These are phyloP conservation scores for Ramaria sp. DNA, from an alignment of 768 basidiomycete species.

Conservation along the genomic window DNA sequence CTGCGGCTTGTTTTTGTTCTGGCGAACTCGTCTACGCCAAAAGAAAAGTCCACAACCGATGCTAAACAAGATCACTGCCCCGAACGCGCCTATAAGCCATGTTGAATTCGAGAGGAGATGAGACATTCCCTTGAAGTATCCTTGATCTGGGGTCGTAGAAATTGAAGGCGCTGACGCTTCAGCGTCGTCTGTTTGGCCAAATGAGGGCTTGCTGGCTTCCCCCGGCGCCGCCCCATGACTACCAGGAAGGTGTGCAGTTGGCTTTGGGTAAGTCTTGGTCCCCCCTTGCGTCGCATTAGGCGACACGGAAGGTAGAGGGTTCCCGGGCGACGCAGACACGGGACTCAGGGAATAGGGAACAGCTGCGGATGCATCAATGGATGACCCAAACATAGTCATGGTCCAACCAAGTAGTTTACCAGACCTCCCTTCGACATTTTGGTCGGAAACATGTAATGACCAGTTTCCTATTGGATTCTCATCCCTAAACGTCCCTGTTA, in stretches of 20 bases:
- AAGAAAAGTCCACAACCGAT: conserved; percentile 65
- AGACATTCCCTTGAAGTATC: conserved; percentile 76
- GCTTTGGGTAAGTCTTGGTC: conserved; percentile 66
- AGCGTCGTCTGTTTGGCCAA: conserved; percentile 29
- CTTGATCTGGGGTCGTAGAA: conserved; percentile 60
- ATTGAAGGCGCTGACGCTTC: conserved; percentile 25
- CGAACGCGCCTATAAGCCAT: conserved; percentile 87
- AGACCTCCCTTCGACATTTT: conserved; percentile 41
- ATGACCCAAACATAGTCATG: conserved; percentile 85
- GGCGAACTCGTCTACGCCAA: conserved; percentile 49
- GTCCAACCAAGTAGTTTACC: conserved; percentile 82
- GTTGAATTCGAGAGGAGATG: conserved; percentile 64
- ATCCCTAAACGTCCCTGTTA: conserved; percentile 47
- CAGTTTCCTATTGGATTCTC: conserved; percentile 87
- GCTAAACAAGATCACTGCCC: conserved; percentile 68
- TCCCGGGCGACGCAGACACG: conserved; percentile 24
- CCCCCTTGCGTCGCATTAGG: conserved; percentile 25
- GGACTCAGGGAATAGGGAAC: conserved; percentile 34
- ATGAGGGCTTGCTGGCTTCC: conserved; percentile 70
- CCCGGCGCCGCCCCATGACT: conserved; percentile 75
- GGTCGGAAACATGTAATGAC: conserved; percentile 82
- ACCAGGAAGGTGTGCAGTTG: conserved; percentile 78
- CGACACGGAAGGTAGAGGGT: conserved; percentile 26
- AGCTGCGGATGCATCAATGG: conserved; percentile 60
- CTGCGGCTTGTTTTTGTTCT: conserved; percentile 26